phyloP scores from a whole-genome alignment of 306 rosid genomes.

The Lithocarpus polystachyus region DNA sequence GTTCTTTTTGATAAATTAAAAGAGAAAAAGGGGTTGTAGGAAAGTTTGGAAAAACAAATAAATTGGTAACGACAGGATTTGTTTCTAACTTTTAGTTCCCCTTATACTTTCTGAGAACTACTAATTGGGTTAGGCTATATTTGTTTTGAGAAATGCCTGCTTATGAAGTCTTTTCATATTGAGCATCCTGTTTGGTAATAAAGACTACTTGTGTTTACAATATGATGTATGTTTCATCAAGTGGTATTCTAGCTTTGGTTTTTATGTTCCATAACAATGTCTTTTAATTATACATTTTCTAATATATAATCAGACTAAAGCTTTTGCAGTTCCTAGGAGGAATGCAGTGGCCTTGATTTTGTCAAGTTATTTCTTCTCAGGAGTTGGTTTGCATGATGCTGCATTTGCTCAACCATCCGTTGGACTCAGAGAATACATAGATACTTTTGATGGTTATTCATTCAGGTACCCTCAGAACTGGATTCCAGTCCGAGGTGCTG shows the following conservation, averaged over 20 bases:
- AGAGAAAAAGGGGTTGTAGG: background rate
- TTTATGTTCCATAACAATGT: constrained; percentile 2
- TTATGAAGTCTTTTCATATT: background rate
- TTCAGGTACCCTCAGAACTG: constrained; percentile 78
- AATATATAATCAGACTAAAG: constrained; percentile 87
- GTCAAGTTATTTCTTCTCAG: constrained; percentile 53
- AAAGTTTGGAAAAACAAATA: background rate
- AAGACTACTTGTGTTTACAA: background rate
- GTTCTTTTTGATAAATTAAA: background rate
- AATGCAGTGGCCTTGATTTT: constrained; percentile 71
- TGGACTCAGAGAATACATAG: constrained; percentile 67
- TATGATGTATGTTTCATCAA: background rate
- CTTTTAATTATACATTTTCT: constrained; percentile 33
- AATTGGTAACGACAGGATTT: background rate
- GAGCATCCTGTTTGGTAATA: background rate
- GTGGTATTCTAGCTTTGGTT: background rate
- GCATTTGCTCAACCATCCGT: constrained; percentile 51
- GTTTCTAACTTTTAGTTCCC: background rate
- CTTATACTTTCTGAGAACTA: background rate
- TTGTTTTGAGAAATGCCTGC: background rate
- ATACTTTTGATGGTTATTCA: constrained; percentile 85
- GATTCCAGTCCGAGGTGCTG: constrained; percentile 92
- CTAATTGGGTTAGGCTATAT: no score
- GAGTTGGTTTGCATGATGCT: constrained; percentile 15
- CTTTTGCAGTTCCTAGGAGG: constrained; percentile 87